A percentile compares a stretch with the other conserved stretches of the same genome.
Evolutionary conservation across 495 filamentous ascomycete species (phyloP).

Genomic region (Rusavskia elegans): DNA sequence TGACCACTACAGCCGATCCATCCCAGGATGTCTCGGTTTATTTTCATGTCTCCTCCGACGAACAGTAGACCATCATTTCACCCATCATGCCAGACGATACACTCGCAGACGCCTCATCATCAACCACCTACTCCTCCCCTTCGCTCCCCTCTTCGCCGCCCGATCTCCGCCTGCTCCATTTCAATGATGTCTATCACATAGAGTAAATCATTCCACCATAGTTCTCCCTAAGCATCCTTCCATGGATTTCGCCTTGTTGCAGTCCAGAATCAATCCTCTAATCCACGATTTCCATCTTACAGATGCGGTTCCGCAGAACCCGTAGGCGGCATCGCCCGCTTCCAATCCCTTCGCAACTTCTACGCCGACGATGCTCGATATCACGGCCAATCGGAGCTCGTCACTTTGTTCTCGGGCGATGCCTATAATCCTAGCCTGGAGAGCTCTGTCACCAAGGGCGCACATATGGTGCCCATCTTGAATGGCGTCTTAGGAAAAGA

Average conservation of each 20-base stretch:
- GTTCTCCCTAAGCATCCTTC: neutral
- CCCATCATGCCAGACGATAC: too few relatives aligned
- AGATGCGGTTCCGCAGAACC: slow-evolving; percentile 58
- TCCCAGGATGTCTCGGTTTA: too few relatives aligned
- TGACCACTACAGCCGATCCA: too few relatives aligned
- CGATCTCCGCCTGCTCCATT: slow-evolving; percentile 69
- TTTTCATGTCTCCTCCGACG: too few relatives aligned
- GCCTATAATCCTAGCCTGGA: slow-evolving; percentile 83
- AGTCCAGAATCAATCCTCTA: too few relatives aligned
- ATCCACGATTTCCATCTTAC: neutral
- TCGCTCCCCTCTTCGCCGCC: slow-evolving; percentile 23
- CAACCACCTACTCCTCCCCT: neutral
- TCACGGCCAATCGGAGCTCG: slow-evolving; percentile 40
- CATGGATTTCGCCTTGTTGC: too few relatives aligned
- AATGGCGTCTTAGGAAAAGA: slow-evolving; percentile 55
- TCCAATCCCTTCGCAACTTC: slow-evolving; percentile 59
- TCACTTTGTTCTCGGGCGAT: slow-evolving; percentile 84
- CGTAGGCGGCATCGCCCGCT: slow-evolving; percentile 61
- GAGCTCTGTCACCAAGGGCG: slow-evolving; percentile 70
- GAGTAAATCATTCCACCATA: slow-evolving; percentile 30
- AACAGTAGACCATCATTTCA: too few relatives aligned
- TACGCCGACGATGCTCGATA: slow-evolving; percentile 48
- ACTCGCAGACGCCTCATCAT: neutral
- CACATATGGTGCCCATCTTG: slow-evolving; percentile 79
- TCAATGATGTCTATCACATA: slow-evolving; percentile 86